Base-by-base conservation (phyloP, 352 stramenopile species). In the Phytophthora boehmeriae region DNA sequence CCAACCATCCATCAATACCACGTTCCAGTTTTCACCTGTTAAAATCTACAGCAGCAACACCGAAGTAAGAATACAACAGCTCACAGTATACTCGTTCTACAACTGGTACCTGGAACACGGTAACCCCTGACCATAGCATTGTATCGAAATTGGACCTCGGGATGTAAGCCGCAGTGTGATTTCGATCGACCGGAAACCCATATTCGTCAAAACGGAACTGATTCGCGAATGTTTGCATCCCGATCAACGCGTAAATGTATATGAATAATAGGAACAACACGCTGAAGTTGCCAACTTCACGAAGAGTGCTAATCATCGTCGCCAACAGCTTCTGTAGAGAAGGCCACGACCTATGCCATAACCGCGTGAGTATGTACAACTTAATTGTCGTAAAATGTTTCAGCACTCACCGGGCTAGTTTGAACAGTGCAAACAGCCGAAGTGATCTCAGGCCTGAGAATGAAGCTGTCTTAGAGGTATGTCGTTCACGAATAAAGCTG, bases 161-260 rank as follows among this genome's bases (percentile, higher is more conserved):
- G 22, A 88, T 73, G 38, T 83, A 75, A 22, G 59, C 42, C 25
- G 51, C 71, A 39, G 51, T 51, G 16, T 75, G 39, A 19, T 76
- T 63, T 14, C 54, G 56, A 22, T 72, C 55, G 8, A 88, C 64
- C 2, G 76, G 71, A 17, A 68, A 76, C 1, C 80, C 95, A 19
- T 78, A 58, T 13, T 71, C 61, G 42, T 97, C 88, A 57, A 98
- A 98, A 19, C 88, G 86, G 49, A 98, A 84, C 49, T 90, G 69
- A 59, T 97, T 98, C 2, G 89, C 86, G 53, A 98, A 98, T 9
- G 95, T 88, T 59, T 98, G 91, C 84, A 97, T 96, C 39, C 92
- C 91, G 25, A 98, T 83, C 11, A 98, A 65, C 5, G 88, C 77
- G 60, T 96, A 98, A 36, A 98, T 97, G 62, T 97, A 98, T 47